These are phyloP conservation scores for Phyllosticta paracitricarpa DNA, from an alignment of 2,329 filamentous ascomycete genomes.

Conservation along the genomic window DNA sequence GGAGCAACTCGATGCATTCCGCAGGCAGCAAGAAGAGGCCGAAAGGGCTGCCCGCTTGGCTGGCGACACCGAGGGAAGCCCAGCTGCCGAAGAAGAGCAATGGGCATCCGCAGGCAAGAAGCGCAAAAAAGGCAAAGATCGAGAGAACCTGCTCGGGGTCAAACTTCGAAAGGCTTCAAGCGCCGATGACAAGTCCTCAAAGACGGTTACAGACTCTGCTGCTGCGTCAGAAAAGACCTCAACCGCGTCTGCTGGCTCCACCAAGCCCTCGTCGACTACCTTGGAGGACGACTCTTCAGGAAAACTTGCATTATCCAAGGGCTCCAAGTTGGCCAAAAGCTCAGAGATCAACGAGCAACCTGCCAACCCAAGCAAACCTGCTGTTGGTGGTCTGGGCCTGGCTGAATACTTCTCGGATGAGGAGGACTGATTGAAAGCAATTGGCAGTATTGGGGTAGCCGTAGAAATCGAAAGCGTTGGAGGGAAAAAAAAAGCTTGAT, in stretches of 20 bases:
- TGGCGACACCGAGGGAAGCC: slow-evolving; percentile 25
- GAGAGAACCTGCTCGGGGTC: slow-evolving; percentile 29
- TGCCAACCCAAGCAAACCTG: slow-evolving; percentile 1
- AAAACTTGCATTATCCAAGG: not conserved
- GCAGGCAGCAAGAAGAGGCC: slow-evolving; percentile 48
- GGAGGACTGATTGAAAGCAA: not conserved
- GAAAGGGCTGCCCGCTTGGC: slow-evolving; percentile 38
- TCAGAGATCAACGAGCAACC: not conserved
- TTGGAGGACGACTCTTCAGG: not conserved
- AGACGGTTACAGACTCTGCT: not conserved
- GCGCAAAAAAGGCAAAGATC: slow-evolving; percentile 38
- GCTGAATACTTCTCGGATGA: slow-evolving; percentile 8
- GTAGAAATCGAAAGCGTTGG: not conserved
- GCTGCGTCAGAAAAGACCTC: not conserved
- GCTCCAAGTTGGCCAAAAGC: not conserved
- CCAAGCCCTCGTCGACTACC: not conserved
- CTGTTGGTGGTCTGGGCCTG: not conserved
- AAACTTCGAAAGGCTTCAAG: slow-evolving; percentile 34
- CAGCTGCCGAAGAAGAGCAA: slow-evolving; percentile 30
- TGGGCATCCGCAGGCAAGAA: slow-evolving; percentile 44
- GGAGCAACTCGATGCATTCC: slow-evolving; percentile 49
- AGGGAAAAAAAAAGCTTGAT: too few relatives aligned
- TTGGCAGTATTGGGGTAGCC: not conserved
- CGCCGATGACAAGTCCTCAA: slow-evolving; percentile 10
- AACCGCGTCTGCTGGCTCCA: not conserved